Percentiles rank a stretch among this genome's conserved stretches.
phyloP scores from a whole-genome alignment of 257 asterid genomes.

The Gardenia jasminoides region DNA sequence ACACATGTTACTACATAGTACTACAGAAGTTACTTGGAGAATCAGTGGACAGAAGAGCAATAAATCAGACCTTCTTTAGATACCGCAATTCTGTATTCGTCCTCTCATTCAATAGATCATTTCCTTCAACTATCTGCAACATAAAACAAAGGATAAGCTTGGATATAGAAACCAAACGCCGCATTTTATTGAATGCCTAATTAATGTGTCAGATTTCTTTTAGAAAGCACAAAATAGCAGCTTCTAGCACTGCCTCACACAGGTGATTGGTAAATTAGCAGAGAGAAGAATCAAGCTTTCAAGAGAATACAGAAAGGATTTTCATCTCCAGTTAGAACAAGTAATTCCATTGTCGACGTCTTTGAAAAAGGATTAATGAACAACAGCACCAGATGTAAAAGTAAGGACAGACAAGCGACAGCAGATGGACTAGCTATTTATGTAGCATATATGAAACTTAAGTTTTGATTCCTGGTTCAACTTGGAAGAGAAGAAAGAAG shows the following conservation, averaged over 20 bases:
- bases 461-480: too few relatives aligned
- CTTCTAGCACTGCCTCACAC: not conserved
- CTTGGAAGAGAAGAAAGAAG: not conserved
- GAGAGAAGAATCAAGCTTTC: not conserved
- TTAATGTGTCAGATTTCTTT: not conserved
- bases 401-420: too few relatives aligned
- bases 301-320: not conserved
- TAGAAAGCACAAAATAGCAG: not conserved
- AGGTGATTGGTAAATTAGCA: not conserved
- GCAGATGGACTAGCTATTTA: too few relatives aligned
- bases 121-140: slow-evolving; percentile 77
- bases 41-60: not conserved
- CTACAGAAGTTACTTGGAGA: not conserved
- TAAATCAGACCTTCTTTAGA: slow-evolving; percentile 66
- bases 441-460: too few relatives aligned
- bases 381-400: not conserved
- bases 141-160: not conserved
- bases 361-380: too few relatives aligned
- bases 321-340: not conserved
- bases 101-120: slow-evolving; percentile 80
- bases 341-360: not conserved
- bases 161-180: not conserved
- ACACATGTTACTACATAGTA: too few relatives aligned
- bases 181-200: not conserved
- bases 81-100: slow-evolving; percentile 76